Evolutionary conservation across 73 alveolate species (phyloP).

Genomic region (Urostyla sp.): DNA sequence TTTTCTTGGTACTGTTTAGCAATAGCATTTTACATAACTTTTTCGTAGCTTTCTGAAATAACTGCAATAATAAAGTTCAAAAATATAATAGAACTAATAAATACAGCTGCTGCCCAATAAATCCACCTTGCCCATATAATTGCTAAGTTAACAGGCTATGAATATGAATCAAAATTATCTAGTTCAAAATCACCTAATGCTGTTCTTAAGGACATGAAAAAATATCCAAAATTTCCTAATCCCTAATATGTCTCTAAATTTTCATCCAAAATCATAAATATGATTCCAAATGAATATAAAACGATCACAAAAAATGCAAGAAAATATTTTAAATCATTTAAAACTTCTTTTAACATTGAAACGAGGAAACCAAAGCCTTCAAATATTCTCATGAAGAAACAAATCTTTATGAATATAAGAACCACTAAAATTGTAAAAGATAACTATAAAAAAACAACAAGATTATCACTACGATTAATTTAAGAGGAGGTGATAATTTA

Average conservation of each 20-base stretch:
- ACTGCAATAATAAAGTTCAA: constrained; percentile 47
- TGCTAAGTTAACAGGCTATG: neutral
- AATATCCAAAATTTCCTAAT: constrained; percentile 16
- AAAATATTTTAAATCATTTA: neutral
- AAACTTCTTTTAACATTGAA: neutral
- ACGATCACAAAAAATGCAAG: neutral
- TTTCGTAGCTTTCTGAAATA: constrained; percentile 35
- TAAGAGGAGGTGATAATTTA: neutral
- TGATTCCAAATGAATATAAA: neutral
- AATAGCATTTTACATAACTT: neutral
- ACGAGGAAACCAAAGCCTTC: constrained; percentile 43
- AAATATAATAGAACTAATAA: neutral
- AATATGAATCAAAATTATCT: constrained; percentile 3
- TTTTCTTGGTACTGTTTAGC: neutral
- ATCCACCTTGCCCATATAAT: no score
- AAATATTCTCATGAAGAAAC: constrained; percentile 25
- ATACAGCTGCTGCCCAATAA: neutral
- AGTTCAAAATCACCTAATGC: constrained; percentile 38
- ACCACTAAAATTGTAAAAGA: neutral
- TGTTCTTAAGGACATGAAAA: constrained; percentile 48
- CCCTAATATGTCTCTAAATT: constrained; percentile 2
- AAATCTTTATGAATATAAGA: neutral
- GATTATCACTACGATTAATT: neutral
- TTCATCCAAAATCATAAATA: neutral
- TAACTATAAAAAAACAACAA: no score